phyloP scores from a whole-genome alignment of 176 grass and related monocot genomes.

The Puccinellia tenuiflora region DNA sequence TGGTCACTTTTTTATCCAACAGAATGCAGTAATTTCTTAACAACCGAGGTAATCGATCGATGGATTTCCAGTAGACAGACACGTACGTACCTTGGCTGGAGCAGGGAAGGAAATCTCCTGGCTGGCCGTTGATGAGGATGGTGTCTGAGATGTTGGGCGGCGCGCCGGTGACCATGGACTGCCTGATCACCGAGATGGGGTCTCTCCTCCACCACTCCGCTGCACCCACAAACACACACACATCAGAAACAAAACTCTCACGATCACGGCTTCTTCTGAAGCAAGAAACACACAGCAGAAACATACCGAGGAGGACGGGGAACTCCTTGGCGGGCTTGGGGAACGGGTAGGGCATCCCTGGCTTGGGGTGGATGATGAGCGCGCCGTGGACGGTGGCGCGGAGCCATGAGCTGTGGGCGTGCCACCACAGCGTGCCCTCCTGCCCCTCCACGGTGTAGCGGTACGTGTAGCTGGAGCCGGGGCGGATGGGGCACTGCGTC shows the following conservation, averaged over 20 bases:
- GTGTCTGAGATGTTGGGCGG: constrained; percentile 75
- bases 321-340: constrained; percentile 52
- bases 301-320: constrained; percentile 58
- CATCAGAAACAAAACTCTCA: not conserved
- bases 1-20: not conserved
- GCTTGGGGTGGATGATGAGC: constrained; percentile 68
- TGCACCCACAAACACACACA: not conserved
- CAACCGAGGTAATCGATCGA: not conserved
- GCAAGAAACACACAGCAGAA: not conserved
- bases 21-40: not conserved
- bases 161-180: constrained; percentile 61
- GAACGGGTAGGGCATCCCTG: constrained; percentile 55
- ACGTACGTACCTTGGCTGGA: constrained; percentile 52
- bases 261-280: not conserved
- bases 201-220: constrained; percentile 85
- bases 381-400: constrained; percentile 84
- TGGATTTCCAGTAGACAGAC: not conserved
- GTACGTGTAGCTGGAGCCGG: constrained; percentile 69
- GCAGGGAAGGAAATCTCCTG: constrained; percentile 66
- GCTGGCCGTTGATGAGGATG: constrained; percentile 82
- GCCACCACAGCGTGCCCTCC: constrained; percentile 92
- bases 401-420: constrained; percentile 82
- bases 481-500: constrained; percentile 78
- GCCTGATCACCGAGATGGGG: constrained; percentile 61
- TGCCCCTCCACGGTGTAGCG: constrained; percentile 58